A percentile compares a stretch with the other conserved stretches of the same genome.
Evolutionary conservation across 306 rosid species (phyloP).

Genomic region (Quercus cerris): DNA sequence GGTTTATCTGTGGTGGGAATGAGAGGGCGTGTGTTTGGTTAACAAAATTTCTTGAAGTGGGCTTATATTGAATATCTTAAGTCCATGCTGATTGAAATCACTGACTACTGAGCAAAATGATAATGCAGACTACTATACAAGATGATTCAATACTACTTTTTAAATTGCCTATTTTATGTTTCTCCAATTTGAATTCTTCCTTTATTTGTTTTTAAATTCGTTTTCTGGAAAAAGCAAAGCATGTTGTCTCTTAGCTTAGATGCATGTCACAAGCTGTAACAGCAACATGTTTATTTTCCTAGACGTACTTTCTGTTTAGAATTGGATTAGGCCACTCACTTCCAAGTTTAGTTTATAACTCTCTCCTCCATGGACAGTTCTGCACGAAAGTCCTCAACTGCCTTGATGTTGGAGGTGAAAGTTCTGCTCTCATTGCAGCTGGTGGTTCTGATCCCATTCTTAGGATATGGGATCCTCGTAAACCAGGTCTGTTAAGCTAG

Average conservation of each 20-base stretch:
- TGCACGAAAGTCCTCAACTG: conserved; percentile 79
- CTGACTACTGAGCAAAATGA: background rate
- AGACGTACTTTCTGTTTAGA: background rate
- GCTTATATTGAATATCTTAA: too few species aligned
- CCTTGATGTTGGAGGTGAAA: conserved; percentile 90
- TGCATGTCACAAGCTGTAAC: background rate
- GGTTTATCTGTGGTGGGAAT: too few species aligned
- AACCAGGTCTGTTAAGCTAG: conserved; percentile 60
- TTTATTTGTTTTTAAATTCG: background rate
- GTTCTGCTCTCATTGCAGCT: conserved; percentile 70
- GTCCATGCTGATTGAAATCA: background rate
- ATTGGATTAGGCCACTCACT: background rate
- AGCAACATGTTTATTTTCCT: background rate
- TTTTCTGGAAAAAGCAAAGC: conserved; percentile 8
- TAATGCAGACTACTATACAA: background rate
- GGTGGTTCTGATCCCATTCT: conserved; percentile 85
- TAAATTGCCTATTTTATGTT: background rate
- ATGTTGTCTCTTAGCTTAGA: background rate
- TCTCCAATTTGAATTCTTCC: background rate
- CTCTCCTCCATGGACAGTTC: conserved; percentile 42
- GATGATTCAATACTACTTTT: background rate
- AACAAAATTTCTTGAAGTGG: too few species aligned
- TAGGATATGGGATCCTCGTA: conserved; percentile 99
- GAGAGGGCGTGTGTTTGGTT: too few species aligned
- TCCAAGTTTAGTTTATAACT: conserved; percentile 10